These are phyloP conservation scores for Eucalyptus grandis DNA, from an alignment of 345 rosid species.

Conservation along the genomic window DNA sequence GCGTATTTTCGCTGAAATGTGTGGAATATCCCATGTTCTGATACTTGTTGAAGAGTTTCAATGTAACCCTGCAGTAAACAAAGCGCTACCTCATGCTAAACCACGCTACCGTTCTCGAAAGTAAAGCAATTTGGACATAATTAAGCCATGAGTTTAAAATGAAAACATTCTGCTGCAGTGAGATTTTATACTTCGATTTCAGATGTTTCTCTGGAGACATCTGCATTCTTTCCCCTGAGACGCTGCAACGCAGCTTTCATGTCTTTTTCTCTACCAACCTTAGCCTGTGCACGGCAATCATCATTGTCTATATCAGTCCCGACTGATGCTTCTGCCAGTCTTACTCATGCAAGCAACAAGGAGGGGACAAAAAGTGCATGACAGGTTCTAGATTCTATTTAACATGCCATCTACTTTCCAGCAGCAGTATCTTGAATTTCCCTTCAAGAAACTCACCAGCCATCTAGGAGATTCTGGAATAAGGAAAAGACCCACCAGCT, in stretches of 20 bases:
- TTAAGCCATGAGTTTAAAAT: not conserved
- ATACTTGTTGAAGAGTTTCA: not conserved
- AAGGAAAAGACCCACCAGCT: constrained; percentile 7
- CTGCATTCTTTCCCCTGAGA: constrained; percentile 11
- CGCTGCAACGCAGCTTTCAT: constrained; percentile 2
- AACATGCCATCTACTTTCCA: not conserved
- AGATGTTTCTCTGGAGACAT: constrained; percentile 4
- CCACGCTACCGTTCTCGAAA: not conserved
- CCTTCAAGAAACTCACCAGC: constrained; percentile 6
- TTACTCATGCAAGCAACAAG: not conserved
- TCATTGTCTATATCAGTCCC: not conserved
- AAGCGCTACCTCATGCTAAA: not conserved
- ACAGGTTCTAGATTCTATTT: not conserved
- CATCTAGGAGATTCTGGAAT: constrained; percentile 29
- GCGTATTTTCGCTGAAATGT: constrained; percentile 8
- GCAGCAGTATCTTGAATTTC: not conserved
- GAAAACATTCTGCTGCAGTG: not conserved
- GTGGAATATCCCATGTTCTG: not conserved
- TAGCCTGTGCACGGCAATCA: constrained; percentile 7
- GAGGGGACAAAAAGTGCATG: not conserved
- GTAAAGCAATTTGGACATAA: not conserved
- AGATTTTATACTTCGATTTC: not conserved
- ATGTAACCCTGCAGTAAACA: constrained; percentile 2
- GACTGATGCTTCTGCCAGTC: not conserved
- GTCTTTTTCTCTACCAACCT: constrained; percentile 8